phyloP scores from a whole-genome alignment of 371 early-diverging fungal genomes.

The Mucor circinelloides region DNA sequence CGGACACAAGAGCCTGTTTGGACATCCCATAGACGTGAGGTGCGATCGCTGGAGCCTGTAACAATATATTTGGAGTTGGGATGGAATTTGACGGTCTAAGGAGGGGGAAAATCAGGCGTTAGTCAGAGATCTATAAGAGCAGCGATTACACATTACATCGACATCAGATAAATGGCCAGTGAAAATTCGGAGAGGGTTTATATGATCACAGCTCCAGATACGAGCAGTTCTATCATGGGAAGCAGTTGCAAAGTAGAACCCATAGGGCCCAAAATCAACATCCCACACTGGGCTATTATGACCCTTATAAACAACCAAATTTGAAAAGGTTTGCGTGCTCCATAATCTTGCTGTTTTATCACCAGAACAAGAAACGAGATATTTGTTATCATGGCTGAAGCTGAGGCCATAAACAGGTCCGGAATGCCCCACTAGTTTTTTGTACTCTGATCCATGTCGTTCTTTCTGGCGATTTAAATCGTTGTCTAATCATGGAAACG shows the following conservation, averaged over 20 bases:
- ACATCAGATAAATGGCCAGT: constrained; percentile 98
- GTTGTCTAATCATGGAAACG: constrained; percentile 26
- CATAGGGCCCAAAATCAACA: constrained; percentile 87
- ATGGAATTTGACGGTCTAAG: constrained; percentile 93
- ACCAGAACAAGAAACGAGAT: constrained; percentile 92
- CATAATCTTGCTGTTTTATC: constrained; percentile 98
- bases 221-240: constrained; percentile 96
- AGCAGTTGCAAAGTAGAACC: constrained; percentile 97
- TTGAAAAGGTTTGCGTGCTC: constrained; percentile 91
- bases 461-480: constrained; percentile 61
- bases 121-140: neutral
- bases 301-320: constrained; percentile 94
- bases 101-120: neutral
- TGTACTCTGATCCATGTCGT: constrained; percentile 57
- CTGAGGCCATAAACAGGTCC: constrained; percentile 95
- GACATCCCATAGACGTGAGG: constrained; percentile 97
- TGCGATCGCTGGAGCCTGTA: constrained; percentile 95
- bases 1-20: constrained; percentile 92
- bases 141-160: constrained; percentile 64
- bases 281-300: constrained; percentile 99
- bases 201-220: constrained; percentile 96
- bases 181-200: constrained; percentile 96
- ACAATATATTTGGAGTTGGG: constrained; percentile 97
- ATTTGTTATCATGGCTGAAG: constrained; percentile 89
- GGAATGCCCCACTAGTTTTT: constrained; percentile 92